Percentiles rank a stretch among this genome's conserved stretches.
phyloP scores from a whole-genome alignment of 2,329 filamentous ascomycete species.

The Diaporthe longicolla region DNA sequence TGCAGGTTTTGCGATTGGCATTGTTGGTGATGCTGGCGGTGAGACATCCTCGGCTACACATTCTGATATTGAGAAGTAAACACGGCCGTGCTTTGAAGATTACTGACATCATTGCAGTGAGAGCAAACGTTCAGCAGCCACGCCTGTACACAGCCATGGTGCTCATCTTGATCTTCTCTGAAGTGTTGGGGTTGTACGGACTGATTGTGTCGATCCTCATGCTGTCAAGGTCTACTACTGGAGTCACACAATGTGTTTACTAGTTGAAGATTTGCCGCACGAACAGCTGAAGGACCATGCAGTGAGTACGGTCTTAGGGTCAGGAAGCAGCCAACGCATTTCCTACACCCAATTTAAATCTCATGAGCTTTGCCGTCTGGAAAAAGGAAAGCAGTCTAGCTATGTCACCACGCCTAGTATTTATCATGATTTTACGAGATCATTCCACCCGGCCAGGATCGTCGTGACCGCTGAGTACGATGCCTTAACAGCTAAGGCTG shows the following conservation, averaged over 20 bases:
- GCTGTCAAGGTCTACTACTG: slow-evolving; percentile 52
- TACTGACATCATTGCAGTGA: slow-evolving; percentile 64
- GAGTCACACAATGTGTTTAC: slow-evolving; percentile 23
- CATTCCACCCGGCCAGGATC: too few species aligned
- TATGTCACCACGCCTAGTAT: too few species aligned
- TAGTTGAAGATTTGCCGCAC: background rate
- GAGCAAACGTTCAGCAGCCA: slow-evolving; percentile 86
- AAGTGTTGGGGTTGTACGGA: slow-evolving; percentile 98
- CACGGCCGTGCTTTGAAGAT: too few species aligned
- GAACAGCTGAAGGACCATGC: too few species aligned
- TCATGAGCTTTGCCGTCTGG: too few species aligned
- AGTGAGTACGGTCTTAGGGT: too few species aligned
- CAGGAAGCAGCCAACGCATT: too few species aligned
- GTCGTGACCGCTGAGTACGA: too few species aligned
- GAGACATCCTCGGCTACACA: background rate
- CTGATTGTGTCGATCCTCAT: slow-evolving; percentile 98
- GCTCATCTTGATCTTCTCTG: slow-evolving; percentile 98
- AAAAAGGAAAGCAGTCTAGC: too few species aligned
- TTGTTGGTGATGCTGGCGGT: slow-evolving; percentile 84
- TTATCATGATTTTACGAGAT: too few species aligned
- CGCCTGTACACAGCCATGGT: slow-evolving; percentile 97
- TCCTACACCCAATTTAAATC: too few species aligned
- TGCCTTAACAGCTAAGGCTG: too few species aligned
- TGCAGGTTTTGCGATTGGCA: slow-evolving; percentile 88
- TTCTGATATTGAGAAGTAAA: fast-evolving